Evolutionary conservation across 495 filamentous ascomycete genomes (phyloP).

Genomic region (Xylaria bambusicola): DNA sequence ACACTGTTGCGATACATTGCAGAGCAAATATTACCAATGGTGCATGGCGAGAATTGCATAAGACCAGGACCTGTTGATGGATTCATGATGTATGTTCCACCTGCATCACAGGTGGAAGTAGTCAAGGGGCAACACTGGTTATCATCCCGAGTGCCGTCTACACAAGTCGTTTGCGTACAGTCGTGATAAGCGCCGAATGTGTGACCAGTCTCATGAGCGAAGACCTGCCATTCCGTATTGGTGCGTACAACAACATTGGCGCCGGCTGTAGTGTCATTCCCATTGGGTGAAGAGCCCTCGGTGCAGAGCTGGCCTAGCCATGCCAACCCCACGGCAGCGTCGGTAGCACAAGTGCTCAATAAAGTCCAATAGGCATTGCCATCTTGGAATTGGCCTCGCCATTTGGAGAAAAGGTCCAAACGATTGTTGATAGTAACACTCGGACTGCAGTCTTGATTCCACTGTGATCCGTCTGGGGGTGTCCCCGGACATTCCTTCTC

Average conservation of each 20-base stretch:
- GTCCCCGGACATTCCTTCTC: conserved; percentile 67
- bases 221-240: conserved; percentile 88
- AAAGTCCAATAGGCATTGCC: conserved; percentile 92
- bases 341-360: conserved; percentile 81
- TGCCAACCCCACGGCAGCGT: conserved; percentile 84
- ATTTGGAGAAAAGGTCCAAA: conserved; percentile 83
- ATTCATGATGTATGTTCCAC: conserved; percentile 88
- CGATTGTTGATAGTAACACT: conserved; percentile 72
- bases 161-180: conserved; percentile 71
- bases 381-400: conserved; percentile 74
- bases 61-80: conserved; percentile 76
- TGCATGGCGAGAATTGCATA: conserved; percentile 80
- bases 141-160: conserved; percentile 54
- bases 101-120: conserved; percentile 69
- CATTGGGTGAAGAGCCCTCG: conserved; percentile 49
- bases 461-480: conserved; percentile 64
- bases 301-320: conserved; percentile 92
- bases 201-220: conserved; percentile 94
- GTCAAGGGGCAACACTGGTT: conserved; percentile 89
- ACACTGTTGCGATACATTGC: conserved; percentile 79
- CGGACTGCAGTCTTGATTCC: conserved; percentile 74
- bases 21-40: conserved; percentile 93
- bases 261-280: conserved; percentile 71
- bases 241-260: conserved; percentile 91
- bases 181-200: conserved; percentile 97